Conservation (phyloP, 2,329 filamentous ascomycete genomes). For the Claviceps maximensis region DNA sequence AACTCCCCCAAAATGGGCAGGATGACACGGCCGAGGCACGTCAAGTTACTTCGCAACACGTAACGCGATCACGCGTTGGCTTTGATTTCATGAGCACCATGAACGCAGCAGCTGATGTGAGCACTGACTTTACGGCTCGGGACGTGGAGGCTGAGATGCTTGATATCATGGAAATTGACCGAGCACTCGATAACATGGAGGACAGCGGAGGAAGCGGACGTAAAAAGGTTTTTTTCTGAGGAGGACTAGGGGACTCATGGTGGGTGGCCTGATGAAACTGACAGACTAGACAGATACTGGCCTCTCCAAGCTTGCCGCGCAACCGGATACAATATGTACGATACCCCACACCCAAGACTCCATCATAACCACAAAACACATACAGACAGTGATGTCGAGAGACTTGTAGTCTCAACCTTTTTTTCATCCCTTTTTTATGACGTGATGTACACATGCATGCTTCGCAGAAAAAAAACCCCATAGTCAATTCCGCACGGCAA, state of each 20-base stretch:
- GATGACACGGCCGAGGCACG: slow-evolving; percentile 10
- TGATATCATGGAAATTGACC: slow-evolving; percentile 53
- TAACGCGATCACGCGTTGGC: slow-evolving; percentile 22
- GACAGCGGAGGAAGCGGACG: slow-evolving; percentile 31
- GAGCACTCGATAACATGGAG: slow-evolving; percentile 43
- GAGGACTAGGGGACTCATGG: slow-evolving; percentile 17
- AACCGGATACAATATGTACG: slow-evolving; percentile 8
- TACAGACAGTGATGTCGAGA: background rate
- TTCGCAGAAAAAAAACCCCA: background rate
- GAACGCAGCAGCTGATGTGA: slow-evolving; percentile 37
- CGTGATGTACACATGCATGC: background rate
- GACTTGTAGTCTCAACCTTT: background rate
- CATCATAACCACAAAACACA: background rate
- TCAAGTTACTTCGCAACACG: slow-evolving; percentile 13
- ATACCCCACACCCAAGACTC: background rate
- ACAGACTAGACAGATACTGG: slow-evolving; percentile 14
- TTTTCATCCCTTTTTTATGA: background rate
- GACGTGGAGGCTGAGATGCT: slow-evolving; percentile 48
- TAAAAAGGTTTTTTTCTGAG: slow-evolving; percentile 41
- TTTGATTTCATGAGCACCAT: slow-evolving; percentile 40
- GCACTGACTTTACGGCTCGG: slow-evolving; percentile 34
- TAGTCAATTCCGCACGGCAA: slow-evolving; percentile 46
- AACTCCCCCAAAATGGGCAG: slow-evolving; percentile 16
- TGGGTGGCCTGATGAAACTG: slow-evolving; percentile 6
- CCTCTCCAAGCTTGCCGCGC: background rate